A percentile compares a stretch with the other conserved stretches of the same genome.
phyloP scores from a whole-genome alignment of 495 filamentous ascomycete species.

The Neurospora hispaniola region DNA sequence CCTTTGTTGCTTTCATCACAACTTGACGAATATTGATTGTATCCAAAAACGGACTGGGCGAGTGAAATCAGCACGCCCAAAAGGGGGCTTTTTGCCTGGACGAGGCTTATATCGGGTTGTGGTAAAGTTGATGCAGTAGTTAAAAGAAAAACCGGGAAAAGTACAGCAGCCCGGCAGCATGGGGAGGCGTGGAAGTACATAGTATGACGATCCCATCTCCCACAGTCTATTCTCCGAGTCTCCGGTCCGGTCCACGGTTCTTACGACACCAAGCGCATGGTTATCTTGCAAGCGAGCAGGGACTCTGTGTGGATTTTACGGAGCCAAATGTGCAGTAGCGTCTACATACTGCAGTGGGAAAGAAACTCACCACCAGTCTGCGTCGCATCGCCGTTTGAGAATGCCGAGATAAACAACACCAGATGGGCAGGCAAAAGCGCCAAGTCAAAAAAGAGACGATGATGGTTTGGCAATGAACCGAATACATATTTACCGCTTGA shows the following conservation, averaged over 20 bases:
- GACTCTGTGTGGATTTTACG: not conserved
- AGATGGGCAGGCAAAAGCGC: not conserved
- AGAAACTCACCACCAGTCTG: not conserved
- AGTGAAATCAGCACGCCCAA: too few relatives aligned
- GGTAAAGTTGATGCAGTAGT: too few relatives aligned
- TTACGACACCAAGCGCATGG: not conserved
- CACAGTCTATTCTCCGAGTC: not conserved
- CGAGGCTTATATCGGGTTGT: too few relatives aligned
- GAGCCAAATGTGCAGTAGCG: not conserved
- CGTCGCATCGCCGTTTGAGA: not conserved
- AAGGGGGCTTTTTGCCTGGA: too few relatives aligned
- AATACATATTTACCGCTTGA: not conserved
- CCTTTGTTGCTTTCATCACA: too few relatives aligned
- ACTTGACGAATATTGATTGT: too few relatives aligned
- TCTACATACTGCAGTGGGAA: not conserved
- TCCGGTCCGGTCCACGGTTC: not conserved
- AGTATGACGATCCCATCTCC: not conserved
- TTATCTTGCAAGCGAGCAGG: not conserved
- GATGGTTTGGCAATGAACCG: not conserved
- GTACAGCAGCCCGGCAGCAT: not conserved
- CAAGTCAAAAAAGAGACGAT: not conserved
- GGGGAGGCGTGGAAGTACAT: not conserved
- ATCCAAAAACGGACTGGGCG: too few relatives aligned
- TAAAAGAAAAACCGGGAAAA: too few relatives aligned
- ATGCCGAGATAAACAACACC: not conserved